These are phyloP conservation scores for Cercophora newfieldiana DNA, from an alignment of 495 filamentous ascomycete species.

Conservation along the genomic window DNA sequence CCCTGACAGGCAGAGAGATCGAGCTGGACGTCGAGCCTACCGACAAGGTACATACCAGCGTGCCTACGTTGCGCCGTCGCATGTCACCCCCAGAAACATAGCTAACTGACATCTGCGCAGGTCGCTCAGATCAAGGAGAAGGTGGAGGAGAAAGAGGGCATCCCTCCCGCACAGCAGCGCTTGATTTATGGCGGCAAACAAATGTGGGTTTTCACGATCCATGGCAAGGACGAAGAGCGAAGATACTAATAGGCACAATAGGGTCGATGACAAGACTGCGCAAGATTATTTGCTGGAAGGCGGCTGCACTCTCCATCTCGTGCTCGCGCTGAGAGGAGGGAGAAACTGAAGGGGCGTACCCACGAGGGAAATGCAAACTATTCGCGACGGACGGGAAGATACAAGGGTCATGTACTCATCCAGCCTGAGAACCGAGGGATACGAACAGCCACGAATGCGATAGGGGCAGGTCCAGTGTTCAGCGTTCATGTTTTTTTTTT, in stretches of 20 bases:
- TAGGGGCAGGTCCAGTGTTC: not conserved
- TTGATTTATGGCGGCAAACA: slow-evolving; percentile 97
- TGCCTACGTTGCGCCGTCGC: not conserved
- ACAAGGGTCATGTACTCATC: not conserved
- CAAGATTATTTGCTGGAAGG: slow-evolving; percentile 86
- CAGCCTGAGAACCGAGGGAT: not conserved
- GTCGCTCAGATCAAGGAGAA: slow-evolving; percentile 96
- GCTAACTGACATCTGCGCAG: slow-evolving; percentile 42
- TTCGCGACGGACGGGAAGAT: not conserved
- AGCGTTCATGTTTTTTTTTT: not conserved
- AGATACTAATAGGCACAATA: slow-evolving; percentile 34
- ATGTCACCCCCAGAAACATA: slow-evolving; percentile 1
- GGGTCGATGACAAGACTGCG: slow-evolving; percentile 89
- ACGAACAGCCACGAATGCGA: not conserved
- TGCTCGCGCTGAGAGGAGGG: slow-evolving; percentile 88
- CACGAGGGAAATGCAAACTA: not conserved
- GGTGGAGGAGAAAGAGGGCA: slow-evolving; percentile 98
- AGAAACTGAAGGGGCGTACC: slow-evolving; percentile 18
- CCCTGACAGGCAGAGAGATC: slow-evolving; percentile 97
- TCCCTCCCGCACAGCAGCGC: slow-evolving; percentile 95
- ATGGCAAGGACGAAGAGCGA: not conserved
- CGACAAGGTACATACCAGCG: slow-evolving; percentile 66
- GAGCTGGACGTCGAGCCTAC: slow-evolving; percentile 92
- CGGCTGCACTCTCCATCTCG: slow-evolving; percentile 90
- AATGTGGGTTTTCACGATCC: slow-evolving; percentile 61